Conservation (phyloP, 192 early-diverging fungal genomes). For the Coemansia sp. region DNA sequence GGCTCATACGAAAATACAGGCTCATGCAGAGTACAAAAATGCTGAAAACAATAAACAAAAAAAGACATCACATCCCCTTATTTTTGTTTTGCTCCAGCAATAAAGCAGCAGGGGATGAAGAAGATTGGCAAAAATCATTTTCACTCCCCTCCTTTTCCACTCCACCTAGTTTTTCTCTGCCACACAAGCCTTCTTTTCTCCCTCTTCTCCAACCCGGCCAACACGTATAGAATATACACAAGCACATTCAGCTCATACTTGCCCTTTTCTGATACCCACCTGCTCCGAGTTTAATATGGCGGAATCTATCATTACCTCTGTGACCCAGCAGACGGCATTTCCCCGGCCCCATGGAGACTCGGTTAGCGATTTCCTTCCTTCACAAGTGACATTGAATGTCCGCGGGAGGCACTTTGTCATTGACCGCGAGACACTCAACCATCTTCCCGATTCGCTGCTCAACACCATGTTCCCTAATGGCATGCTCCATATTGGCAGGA, state of each 20-base stretch:
- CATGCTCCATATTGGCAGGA: slow-evolving; percentile 29
- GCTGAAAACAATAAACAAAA: no score
- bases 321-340: slow-evolving; percentile 48
- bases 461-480: slow-evolving; percentile 55
- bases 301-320: slow-evolving; percentile 52
- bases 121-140: not conserved
- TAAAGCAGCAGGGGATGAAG: not conserved
- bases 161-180: not conserved
- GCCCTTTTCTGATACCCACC: not conserved
- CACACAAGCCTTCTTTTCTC: no score
- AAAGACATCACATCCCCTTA: no score
- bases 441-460: slow-evolving; percentile 51
- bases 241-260: slow-evolving; percentile 4
- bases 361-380: slow-evolving; percentile 40
- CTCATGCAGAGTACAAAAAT: no score
- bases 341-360: slow-evolving; percentile 56
- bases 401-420: slow-evolving; percentile 50
- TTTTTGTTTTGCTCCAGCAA: no score
- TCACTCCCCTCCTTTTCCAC: not conserved
- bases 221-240: not conserved
- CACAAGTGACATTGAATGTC: slow-evolving; percentile 43
- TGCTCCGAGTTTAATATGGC: slow-evolving; percentile 15
- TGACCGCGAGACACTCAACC: slow-evolving; percentile 56
- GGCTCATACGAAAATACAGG: no score
- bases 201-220: not conserved